Percentiles rank a stretch among this genome's conserved stretches.
phyloP scores from a whole-genome alignment of 1,139 yeast species.

The Lodderomyces margitis region DNA sequence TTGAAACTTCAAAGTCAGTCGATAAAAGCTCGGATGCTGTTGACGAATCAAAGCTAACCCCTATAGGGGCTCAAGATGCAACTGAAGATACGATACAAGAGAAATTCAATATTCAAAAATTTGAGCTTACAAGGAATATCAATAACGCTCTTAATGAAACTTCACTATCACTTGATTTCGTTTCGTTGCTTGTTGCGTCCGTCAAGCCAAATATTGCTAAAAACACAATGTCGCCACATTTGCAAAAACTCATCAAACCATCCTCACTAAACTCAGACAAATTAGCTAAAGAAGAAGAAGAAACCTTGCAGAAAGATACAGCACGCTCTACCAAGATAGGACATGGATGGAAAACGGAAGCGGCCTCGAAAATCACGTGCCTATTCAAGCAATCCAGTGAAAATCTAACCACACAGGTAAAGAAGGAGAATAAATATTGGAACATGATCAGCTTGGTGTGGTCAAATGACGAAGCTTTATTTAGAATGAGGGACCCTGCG shows the following conservation, averaged over 20 bases:
- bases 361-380: slow-evolving; percentile 55
- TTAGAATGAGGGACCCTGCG: slow-evolving; percentile 59
- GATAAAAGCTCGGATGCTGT: background rate
- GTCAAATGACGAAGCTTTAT: slow-evolving; percentile 66
- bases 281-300: slow-evolving; percentile 25
- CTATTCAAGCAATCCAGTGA: slow-evolving; percentile 52
- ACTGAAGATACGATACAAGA: slow-evolving; percentile 1
- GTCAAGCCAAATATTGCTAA: slow-evolving; percentile 82
- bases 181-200: slow-evolving; percentile 78
- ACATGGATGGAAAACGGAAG: slow-evolving; percentile 83
- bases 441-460: slow-evolving; percentile 49
- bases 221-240: slow-evolving; percentile 85
- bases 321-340: slow-evolving; percentile 48
- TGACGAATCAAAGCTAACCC: slow-evolving; percentile 2
- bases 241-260: slow-evolving; percentile 71
- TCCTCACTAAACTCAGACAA: slow-evolving; percentile 78
- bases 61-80: background rate
- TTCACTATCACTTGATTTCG: slow-evolving; percentile 81
- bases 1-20: background rate
- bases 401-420: slow-evolving; percentile 53
- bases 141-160: slow-evolving; percentile 82
- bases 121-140: slow-evolving; percentile 55
- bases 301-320: background rate
- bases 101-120: slow-evolving; percentile 51
- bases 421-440: slow-evolving; percentile 76